These are phyloP conservation scores for Clausena lansium DNA, from an alignment of 345 rosid species.

Conservation along the genomic window DNA sequence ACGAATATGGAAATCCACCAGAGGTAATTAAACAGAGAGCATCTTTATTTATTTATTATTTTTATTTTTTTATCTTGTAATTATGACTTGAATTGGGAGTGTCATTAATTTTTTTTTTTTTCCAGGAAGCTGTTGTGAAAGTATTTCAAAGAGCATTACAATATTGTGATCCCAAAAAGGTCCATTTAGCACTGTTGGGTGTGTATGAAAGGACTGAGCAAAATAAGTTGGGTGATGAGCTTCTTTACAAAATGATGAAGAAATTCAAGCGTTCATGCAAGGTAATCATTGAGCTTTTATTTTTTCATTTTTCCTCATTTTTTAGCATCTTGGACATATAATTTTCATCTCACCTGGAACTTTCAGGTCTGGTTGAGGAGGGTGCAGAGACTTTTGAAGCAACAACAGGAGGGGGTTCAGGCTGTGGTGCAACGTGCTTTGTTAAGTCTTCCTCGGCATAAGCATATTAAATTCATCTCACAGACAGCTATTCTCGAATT, in stretches of 20 bases:
- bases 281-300: slow-evolving; percentile 38
- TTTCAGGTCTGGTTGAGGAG: slow-evolving; percentile 77
- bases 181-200: slow-evolving; percentile 75
- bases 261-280: slow-evolving; percentile 95
- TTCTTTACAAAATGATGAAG: slow-evolving; percentile 70
- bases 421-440: slow-evolving; percentile 66
- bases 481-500: slow-evolving; percentile 87
- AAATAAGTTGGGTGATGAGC: slow-evolving; percentile 64
- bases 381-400: slow-evolving; percentile 53
- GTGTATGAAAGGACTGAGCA: slow-evolving; percentile 87
- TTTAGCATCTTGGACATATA: not conserved
- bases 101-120: slow-evolving; percentile 17
- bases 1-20: slow-evolving; percentile 87
- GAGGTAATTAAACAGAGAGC: slow-evolving; percentile 48
- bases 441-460: slow-evolving; percentile 74
- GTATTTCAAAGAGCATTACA: slow-evolving; percentile 88
- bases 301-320: not conserved
- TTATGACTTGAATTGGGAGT: not conserved
- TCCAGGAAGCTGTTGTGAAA: slow-evolving; percentile 80
- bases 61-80: not conserved
- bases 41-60: not conserved
- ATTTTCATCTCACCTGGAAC: slow-evolving; percentile 3
- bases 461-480: slow-evolving; percentile 82
- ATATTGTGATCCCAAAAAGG: slow-evolving; percentile 78
- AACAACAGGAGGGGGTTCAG: slow-evolving; percentile 62